Percentiles rank a stretch among this genome's conserved stretches.
Conservation (phyloP, 2,329 filamentous ascomycete genomes). For the Scortechinia acanthostroma region DNA sequence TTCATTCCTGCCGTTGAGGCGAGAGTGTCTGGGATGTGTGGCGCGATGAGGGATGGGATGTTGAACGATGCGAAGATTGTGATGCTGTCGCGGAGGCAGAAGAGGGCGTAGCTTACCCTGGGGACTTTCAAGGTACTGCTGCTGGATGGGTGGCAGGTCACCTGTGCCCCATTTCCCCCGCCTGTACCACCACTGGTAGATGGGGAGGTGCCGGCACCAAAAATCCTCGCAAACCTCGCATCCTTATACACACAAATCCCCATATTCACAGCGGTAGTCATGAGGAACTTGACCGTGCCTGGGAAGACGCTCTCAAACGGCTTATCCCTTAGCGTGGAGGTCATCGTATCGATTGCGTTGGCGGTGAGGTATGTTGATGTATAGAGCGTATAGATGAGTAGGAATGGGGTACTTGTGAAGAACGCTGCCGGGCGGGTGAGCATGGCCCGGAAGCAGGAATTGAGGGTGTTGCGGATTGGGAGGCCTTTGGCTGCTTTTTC, state of each 20-base stretch:
- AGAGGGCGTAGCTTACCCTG: slow-evolving; percentile 43
- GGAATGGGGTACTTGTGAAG: slow-evolving; percentile 34
- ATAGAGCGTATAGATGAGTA: slow-evolving; percentile 45
- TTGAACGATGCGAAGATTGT: slow-evolving; percentile 63
- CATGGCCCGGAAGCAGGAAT: slow-evolving; percentile 25
- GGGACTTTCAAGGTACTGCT: slow-evolving; percentile 34
- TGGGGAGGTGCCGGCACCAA: slow-evolving; percentile 28
- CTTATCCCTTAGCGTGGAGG: slow-evolving; percentile 36
- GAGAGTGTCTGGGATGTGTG: slow-evolving; percentile 32
- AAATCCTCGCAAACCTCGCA: slow-evolving; percentile 48
- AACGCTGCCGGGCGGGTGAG: slow-evolving; percentile 27
- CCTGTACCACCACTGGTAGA: slow-evolving; percentile 8
- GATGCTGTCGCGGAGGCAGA: slow-evolving; percentile 48
- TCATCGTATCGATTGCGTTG: slow-evolving; percentile 51
- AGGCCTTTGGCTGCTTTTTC: slow-evolving; percentile 32
- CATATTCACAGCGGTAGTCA: slow-evolving; percentile 50
- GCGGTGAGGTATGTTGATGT: slow-evolving; percentile 55
- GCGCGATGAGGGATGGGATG: slow-evolving; percentile 47
- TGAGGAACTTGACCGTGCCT: slow-evolving; percentile 49
- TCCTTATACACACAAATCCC: slow-evolving; percentile 57
- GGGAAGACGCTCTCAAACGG: slow-evolving; percentile 36
- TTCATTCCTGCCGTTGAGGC: slow-evolving; percentile 27
- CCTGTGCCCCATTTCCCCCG: background rate
- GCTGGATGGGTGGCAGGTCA: slow-evolving; percentile 8
- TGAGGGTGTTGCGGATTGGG: slow-evolving; percentile 27